A percentile compares a stretch with the other conserved stretches of the same genome.
These are phyloP conservation scores for Austroboletus niveus DNA, from an alignment of 1,284 basidiomycete species.

Conservation along the genomic window DNA sequence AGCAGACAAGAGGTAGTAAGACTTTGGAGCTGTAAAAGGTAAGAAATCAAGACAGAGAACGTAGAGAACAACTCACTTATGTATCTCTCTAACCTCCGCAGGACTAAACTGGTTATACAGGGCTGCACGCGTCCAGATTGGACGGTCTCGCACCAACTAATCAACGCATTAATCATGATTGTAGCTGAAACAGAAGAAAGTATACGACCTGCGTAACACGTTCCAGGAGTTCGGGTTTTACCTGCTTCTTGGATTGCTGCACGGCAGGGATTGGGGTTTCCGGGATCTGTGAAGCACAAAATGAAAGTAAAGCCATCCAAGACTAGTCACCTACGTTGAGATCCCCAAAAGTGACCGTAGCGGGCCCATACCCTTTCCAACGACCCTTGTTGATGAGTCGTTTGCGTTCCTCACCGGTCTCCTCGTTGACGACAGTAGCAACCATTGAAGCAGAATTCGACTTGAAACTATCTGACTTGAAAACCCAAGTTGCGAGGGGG, in stretches of 20 bases:
- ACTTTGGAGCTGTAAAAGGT: conserved; percentile 59
- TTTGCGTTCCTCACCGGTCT: conserved; percentile 78
- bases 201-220: conserved; percentile 55
- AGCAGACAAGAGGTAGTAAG: conserved; percentile 70
- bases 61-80: conserved; percentile 53
- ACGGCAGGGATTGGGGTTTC: conserved; percentile 57
- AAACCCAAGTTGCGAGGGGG: neutral
- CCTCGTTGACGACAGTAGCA: conserved; percentile 62
- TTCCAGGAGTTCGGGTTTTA: conserved; percentile 59
- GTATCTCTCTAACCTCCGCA: conserved; percentile 64
- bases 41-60: neutral
- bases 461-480: conserved; percentile 58
- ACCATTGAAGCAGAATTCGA: conserved; percentile 71
- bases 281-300: conserved; percentile 51
- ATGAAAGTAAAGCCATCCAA: neutral
- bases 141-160: conserved; percentile 69
- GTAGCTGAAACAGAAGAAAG: neutral
- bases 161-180: conserved; percentile 1
- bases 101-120: conserved; percentile 81
- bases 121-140: conserved; percentile 86
- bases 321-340: conserved; percentile 40
- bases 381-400: conserved; percentile 76
- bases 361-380: conserved; percentile 76
- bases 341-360: conserved; percentile 68
- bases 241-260: conserved; percentile 51